These are phyloP conservation scores for Actinomortierella ambigua DNA, from an alignment of 371 early-diverging fungal species.

Conservation along the genomic window DNA sequence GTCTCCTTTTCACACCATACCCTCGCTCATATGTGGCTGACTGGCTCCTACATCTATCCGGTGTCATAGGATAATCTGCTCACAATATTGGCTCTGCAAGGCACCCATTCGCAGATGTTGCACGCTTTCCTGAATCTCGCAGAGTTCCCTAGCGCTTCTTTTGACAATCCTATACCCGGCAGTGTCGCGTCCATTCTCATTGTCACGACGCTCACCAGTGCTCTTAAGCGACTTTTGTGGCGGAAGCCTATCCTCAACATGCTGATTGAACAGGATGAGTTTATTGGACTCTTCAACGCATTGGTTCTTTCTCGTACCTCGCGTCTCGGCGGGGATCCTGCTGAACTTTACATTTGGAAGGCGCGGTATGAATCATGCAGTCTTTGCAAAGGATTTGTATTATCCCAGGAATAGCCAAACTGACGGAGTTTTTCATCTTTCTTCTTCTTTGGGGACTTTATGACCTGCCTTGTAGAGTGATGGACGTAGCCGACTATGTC, in stretches of 20 bases:
- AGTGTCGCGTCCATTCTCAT: slow-evolving; percentile 42
- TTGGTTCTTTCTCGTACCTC: slow-evolving; percentile 29
- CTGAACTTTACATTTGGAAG: slow-evolving; percentile 47
- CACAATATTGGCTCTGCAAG: slow-evolving; percentile 24
- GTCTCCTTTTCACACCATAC: neutral
- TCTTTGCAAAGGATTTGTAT: neutral
- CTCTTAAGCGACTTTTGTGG: slow-evolving; percentile 37
- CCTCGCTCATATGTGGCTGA: neutral
- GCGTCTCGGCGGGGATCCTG: slow-evolving; percentile 30
- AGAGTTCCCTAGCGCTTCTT: slow-evolving; percentile 39
- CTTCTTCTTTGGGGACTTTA: neutral
- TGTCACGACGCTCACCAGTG: slow-evolving; percentile 38
- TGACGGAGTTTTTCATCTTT: neutral
- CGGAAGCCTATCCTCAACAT: slow-evolving; percentile 37
- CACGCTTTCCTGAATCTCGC: slow-evolving; percentile 33
- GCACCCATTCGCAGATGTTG: slow-evolving; percentile 26
- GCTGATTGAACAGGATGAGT: slow-evolving; percentile 26
- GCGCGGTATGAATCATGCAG: slow-evolving; percentile 34
- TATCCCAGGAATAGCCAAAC: neutral
- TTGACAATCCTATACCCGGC: slow-evolving; percentile 23
- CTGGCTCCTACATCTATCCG: neutral
- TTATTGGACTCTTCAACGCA: slow-evolving; percentile 36
- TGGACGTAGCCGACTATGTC: slow-evolving; percentile 43
- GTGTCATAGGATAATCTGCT: slow-evolving; percentile 27
- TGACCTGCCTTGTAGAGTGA: no score